phyloP scores from a whole-genome alignment of 352 stramenopile genomes.

The Globisporangium nagaii region DNA sequence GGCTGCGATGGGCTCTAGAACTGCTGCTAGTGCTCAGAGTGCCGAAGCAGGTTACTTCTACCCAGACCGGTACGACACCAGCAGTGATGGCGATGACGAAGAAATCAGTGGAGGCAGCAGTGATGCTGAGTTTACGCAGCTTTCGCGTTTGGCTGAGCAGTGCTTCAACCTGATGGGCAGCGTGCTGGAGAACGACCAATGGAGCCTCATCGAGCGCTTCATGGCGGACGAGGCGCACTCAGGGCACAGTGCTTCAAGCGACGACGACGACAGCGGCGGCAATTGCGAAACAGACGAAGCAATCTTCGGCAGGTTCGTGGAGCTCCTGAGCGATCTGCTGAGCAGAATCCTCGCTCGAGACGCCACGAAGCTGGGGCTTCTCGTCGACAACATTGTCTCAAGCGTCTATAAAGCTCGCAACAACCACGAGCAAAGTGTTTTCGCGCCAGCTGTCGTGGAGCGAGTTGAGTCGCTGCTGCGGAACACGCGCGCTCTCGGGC shows the following conservation, averaged over 20 bases:
- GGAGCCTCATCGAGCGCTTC: not conserved
- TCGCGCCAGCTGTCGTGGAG: not conserved
- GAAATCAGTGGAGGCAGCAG: not conserved
- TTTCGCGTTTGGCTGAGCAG: not conserved
- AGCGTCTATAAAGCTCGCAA: slow-evolving; percentile 3
- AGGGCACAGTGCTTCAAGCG: not conserved
- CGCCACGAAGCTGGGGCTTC: not conserved
- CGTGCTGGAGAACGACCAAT: not conserved
- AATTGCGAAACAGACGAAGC: not conserved
- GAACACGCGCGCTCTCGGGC: slow-evolving; percentile 5
- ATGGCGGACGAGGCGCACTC: not conserved
- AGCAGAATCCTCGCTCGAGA: not conserved
- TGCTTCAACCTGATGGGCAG: not conserved
- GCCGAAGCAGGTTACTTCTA: not conserved
- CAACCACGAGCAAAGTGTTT: not conserved
- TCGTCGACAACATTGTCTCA: slow-evolving; percentile 10
- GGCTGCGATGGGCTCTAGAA: not conserved
- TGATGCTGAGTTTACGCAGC: not conserved
- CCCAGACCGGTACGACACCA: not conserved
- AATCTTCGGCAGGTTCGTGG: not conserved
- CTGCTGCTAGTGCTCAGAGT: not conserved
- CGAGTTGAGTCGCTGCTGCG: slow-evolving; percentile 6
- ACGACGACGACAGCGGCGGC: not conserved
- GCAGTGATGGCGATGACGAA: not conserved
- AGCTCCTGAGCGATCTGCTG: slow-evolving; percentile 1